Evolutionary conservation across 306 rosid species (phyloP), one percentile per base, ranked within the genome.

Genomic region (Dalbergia cultrata): DNA sequence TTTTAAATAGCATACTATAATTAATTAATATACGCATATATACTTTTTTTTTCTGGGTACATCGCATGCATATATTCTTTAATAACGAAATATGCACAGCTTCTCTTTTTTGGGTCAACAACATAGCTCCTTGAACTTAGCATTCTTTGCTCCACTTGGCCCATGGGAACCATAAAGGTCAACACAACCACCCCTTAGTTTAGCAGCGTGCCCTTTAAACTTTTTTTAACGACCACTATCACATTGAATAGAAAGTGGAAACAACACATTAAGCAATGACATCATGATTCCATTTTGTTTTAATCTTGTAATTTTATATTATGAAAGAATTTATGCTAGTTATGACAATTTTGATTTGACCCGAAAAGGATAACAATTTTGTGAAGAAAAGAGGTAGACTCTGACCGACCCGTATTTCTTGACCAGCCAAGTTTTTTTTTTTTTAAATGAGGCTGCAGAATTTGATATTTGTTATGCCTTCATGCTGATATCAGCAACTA

Each of bases 321-420:
- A 19, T 9, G 6, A 37, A 18, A 3, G 5, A 4, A 49, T 31
- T 47, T n/a, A 77, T 65, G 13, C 10, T 17, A 67, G 52, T 37
- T 9, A 39, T 39, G 43, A 56, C 3, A 33, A 2, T 17, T 68
- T 78, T 56, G 61, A 78, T 58, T 69, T 58, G 82, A 69, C 58
- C 31, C 0, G 11, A 43, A 67, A 78, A 10, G 21, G 19, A 14
- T 45, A 54, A 18, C 7, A 8, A 16, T 7, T 54, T n/a, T 9
- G 3, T n/a, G 26, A 18, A 8, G 3, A 54, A 54, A 54, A 43
- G 39, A 19, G 45, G 13, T 58, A 16, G 67, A 68, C 4, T 56
- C n/a, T 33, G 49, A 53, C 39, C 49, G 57, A 56, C 68, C 35
- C 4, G 19, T 4, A 16, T 67, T 11, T 56, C 68, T 67, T 54